Conservation (phyloP, 495 filamentous ascomycete species). For the Durotheca rogersii region DNA sequence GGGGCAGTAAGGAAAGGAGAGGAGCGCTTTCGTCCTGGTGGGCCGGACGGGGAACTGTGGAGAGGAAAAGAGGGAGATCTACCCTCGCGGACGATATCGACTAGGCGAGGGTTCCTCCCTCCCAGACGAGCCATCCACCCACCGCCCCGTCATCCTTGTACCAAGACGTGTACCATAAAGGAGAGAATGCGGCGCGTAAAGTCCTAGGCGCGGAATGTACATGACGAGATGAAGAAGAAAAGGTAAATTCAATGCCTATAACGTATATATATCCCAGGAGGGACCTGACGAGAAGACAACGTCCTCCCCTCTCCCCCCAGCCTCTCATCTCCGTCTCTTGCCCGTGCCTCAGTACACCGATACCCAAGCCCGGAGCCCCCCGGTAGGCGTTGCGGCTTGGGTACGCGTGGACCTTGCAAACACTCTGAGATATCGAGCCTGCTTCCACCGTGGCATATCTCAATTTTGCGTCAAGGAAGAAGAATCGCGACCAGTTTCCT, state of each 20-base stretch:
- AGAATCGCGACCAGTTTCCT: constrained; percentile 23
- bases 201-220: constrained; percentile 9
- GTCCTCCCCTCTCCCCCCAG: too few relatives aligned
- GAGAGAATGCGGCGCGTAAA: constrained; percentile 18
- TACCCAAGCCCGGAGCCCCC: too few relatives aligned
- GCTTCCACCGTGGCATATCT: constrained; percentile 35
- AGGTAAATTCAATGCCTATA: too few relatives aligned
- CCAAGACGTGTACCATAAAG: constrained; percentile 25
- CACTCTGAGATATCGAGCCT: constrained; percentile 39
- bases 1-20: background rate
- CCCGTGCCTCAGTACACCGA: too few relatives aligned
- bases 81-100: constrained; percentile 1
- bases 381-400: too few relatives aligned
- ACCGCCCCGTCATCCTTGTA: too few relatives aligned
- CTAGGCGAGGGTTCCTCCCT: background rate
- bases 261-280: constrained; percentile 26
- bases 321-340: too few relatives aligned
- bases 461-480: constrained; percentile 42
- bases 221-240: too few relatives aligned
- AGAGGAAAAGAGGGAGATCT: background rate
- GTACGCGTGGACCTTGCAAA: too few relatives aligned
- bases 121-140: too few relatives aligned
- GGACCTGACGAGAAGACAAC: background rate
- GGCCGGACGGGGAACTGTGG: too few relatives aligned
- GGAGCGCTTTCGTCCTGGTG: background rate